Evolutionary conservation across 139 green algal species (phyloP).

Genomic region (Desmodesmus armatus): DNA sequence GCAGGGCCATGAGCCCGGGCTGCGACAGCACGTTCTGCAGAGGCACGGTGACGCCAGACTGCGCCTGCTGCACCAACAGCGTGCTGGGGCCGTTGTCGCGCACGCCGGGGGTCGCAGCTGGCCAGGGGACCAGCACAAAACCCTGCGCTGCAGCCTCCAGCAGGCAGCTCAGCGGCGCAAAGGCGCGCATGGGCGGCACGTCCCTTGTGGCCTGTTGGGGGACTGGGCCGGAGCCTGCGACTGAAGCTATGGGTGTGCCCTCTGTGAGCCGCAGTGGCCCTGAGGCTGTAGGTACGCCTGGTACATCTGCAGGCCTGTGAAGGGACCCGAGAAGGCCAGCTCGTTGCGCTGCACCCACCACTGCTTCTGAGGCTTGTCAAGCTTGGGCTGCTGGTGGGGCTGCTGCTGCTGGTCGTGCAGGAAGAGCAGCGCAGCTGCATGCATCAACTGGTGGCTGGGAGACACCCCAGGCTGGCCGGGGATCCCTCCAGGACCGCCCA

Average conservation of each 20-base stretch:
- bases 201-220: slow-evolving; percentile 10
- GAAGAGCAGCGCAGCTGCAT: slow-evolving; percentile 29
- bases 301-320: slow-evolving; percentile 24
- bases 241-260: neutral
- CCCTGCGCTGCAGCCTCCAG: slow-evolving; percentile 22
- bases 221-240: neutral
- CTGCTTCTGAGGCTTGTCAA: neutral
- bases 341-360: slow-evolving; percentile 43
- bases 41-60: neutral
- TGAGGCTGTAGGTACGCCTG: slow-evolving; percentile 28
- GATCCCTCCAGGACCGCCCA: no score
- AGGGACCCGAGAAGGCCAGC: slow-evolving; percentile 17
- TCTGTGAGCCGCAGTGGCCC: neutral
- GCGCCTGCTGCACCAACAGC: neutral
- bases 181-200: neutral
- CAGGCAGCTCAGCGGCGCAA: slow-evolving; percentile 15
- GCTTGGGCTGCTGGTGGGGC: slow-evolving; percentile 2
- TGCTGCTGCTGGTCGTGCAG: slow-evolving; percentile 8
- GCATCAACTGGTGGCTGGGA: neutral
- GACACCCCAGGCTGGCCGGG: neutral
- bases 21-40: slow-evolving; percentile 37
- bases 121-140: slow-evolving; percentile 5
- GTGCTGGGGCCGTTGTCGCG: neutral
- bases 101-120: neutral
- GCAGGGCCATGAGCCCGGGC: neutral